phyloP scores from a whole-genome alignment of 441 rosid genomes.

The Eruca vesicaria region DNA sequence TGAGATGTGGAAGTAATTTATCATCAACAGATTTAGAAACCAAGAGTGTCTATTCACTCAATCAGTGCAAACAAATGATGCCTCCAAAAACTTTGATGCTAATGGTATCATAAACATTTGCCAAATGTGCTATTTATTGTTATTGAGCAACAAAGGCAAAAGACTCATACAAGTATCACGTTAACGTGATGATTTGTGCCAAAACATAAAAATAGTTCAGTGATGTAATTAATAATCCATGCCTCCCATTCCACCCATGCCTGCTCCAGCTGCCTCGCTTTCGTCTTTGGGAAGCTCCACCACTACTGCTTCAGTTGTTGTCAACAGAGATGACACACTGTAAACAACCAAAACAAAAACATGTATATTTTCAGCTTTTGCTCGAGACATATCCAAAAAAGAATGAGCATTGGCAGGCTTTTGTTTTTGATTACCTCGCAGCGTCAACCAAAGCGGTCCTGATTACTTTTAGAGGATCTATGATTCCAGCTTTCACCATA shows the following conservation, averaged over 20 bases:
- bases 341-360: neutral
- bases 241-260: slow-evolving; percentile 60
- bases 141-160: neutral
- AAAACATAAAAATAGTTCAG: neutral
- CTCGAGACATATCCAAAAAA: neutral
- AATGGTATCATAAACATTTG: neutral
- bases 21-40: neutral
- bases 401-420: neutral
- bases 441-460: slow-evolving; percentile 92
- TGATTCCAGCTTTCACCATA: slow-evolving; percentile 88
- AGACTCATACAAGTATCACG: neutral
- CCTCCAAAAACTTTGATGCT: neutral
- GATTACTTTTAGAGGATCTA: slow-evolving; percentile 84
- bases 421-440: slow-evolving; percentile 57
- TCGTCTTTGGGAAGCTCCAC: slow-evolving; percentile 80
- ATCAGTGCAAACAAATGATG: neutral
- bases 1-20: neutral
- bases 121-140: neutral
- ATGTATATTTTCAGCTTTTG: neutral
- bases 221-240: slow-evolving; percentile 3
- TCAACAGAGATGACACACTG: slow-evolving; percentile 88
- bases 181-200: neutral
- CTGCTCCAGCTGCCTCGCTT: slow-evolving; percentile 54
- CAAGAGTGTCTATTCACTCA: neutral
- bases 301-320: slow-evolving; percentile 83